Evolutionary conservation across 2,329 filamentous ascomycete species (phyloP).

Genomic region (Fusarium sp.): DNA sequence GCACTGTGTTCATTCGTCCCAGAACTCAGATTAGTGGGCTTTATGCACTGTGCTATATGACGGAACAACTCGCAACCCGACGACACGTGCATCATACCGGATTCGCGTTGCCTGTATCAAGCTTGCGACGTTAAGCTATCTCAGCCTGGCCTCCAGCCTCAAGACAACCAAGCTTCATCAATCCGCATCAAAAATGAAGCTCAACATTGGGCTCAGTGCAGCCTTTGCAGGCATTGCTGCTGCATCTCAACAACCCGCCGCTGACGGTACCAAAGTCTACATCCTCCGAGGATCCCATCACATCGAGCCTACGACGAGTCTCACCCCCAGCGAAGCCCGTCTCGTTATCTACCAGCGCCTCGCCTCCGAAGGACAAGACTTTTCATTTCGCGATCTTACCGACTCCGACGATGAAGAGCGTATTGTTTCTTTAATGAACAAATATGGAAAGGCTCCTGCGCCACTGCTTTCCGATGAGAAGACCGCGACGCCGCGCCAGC

Average conservation of each 20-base stretch:
- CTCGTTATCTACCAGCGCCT: slow-evolving; percentile 71
- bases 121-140: slow-evolving; percentile 52
- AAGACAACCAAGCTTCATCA: slow-evolving; percentile 50
- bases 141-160: slow-evolving; percentile 42
- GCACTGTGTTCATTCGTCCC: not conserved
- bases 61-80: slow-evolving; percentile 51
- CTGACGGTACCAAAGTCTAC: slow-evolving; percentile 65
- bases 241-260: slow-evolving; percentile 58
- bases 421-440: slow-evolving; percentile 68
- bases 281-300: slow-evolving; percentile 57
- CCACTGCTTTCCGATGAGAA: slow-evolving; percentile 61
- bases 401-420: slow-evolving; percentile 57
- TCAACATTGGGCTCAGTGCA: slow-evolving; percentile 55
- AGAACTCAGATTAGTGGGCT: too few relatives aligned
- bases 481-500: slow-evolving; percentile 60
- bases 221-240: slow-evolving; percentile 55
- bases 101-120: slow-evolving; percentile 39
- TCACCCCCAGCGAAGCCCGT: slow-evolving; percentile 67
- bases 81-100: slow-evolving; percentile 47
- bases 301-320: slow-evolving; percentile 53
- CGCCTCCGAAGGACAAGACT: slow-evolving; percentile 60
- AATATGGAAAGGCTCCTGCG: slow-evolving; percentile 66
- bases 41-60: slow-evolving; percentile 38
- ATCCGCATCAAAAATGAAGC: slow-evolving; percentile 57
- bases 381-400: slow-evolving; percentile 61